phyloP scores from a whole-genome alignment of 768 basidiomycete genomes.

The Obba rivulosa region DNA sequence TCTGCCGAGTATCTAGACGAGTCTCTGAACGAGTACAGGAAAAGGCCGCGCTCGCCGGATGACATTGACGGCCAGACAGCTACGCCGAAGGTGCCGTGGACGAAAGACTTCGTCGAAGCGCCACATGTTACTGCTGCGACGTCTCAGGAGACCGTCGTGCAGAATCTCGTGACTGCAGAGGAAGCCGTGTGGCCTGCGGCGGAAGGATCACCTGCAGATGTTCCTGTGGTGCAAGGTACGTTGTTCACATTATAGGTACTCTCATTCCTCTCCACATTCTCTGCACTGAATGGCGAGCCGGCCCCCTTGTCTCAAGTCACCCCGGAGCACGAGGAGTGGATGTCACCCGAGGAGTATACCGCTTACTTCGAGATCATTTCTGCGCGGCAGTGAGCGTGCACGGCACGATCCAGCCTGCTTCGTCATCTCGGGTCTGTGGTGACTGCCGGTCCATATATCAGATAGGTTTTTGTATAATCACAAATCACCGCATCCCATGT shows the following conservation, averaged over 20 bases:
- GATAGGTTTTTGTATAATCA: too few relatives aligned
- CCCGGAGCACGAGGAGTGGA: constrained; percentile 87
- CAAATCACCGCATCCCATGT: too few relatives aligned
- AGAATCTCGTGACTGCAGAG: too few relatives aligned
- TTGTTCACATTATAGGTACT: neutral
- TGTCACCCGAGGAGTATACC: constrained; percentile 92
- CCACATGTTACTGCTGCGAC: constrained; percentile 3
- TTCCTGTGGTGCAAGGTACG: constrained; percentile 68
- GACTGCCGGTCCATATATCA: too few relatives aligned
- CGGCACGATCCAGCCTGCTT: too few relatives aligned
- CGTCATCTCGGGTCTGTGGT: too few relatives aligned
- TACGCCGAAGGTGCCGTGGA: constrained; percentile 15
- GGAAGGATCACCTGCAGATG: constrained; percentile 36
- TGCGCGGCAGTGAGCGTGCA: neutral
- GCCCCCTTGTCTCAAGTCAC: constrained; percentile 78
- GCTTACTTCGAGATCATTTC: constrained; percentile 64
- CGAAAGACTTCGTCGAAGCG: constrained; percentile 14
- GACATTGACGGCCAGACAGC: constrained; percentile 20
- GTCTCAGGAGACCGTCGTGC: too few relatives aligned
- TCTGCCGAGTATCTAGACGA: constrained; percentile 60
- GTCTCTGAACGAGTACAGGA: constrained; percentile 65
- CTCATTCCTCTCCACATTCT: neutral
- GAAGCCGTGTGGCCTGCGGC: constrained; percentile 1
- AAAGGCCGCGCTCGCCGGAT: constrained; percentile 65
- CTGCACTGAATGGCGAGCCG: constrained; percentile 66